Evolutionary conservation across 2,329 filamentous ascomycete species (phyloP).

Genomic region (Penicillium sp.): DNA sequence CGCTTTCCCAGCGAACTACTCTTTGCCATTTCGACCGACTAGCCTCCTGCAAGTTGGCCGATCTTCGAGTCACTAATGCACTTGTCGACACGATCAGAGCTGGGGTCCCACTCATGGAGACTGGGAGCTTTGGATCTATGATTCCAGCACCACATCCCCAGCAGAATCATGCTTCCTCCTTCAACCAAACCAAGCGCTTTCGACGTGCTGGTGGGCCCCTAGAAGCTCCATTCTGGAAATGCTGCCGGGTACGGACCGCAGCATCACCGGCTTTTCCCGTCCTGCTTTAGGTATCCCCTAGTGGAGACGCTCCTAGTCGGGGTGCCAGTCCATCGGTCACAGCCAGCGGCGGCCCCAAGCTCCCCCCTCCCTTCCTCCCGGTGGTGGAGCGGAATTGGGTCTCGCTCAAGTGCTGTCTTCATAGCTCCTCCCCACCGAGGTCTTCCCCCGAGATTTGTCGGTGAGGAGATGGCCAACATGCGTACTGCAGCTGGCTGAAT

Average conservation of each 20-base stretch:
- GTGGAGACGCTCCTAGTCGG: conserved; percentile 22
- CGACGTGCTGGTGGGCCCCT: conserved; percentile 7
- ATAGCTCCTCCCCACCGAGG: conserved; percentile 2
- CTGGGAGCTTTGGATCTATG: conserved; percentile 20
- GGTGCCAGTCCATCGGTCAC: conserved; percentile 16
- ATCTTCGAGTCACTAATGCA: conserved; percentile 29
- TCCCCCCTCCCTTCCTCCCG: not conserved
- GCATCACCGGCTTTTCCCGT: conserved; percentile 18
- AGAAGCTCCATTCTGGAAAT: conserved; percentile 25
- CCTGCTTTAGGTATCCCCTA: conserved; percentile 18
- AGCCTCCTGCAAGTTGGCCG: conserved; percentile 36
- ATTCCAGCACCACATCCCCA: conserved; percentile 4
- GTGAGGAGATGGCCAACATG: conserved; percentile 31
- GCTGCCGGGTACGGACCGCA: conserved; percentile 28
- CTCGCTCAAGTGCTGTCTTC: conserved; percentile 9
- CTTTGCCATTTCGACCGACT: conserved; percentile 33
- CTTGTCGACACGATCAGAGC: conserved; percentile 20
- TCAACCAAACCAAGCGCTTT: conserved; percentile 1
- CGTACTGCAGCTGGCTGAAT: conserved; percentile 28
- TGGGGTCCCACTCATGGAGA: conserved; percentile 14
- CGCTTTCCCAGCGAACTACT: conserved; percentile 24
- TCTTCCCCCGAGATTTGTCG: conserved; percentile 26
- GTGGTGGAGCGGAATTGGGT: conserved; percentile 6
- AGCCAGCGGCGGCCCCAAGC: conserved; percentile 6
- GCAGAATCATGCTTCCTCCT: conserved; percentile 4